Conservation (phyloP, 2,329 filamentous ascomycete species). For the Colletotrichum caudatum region DNA sequence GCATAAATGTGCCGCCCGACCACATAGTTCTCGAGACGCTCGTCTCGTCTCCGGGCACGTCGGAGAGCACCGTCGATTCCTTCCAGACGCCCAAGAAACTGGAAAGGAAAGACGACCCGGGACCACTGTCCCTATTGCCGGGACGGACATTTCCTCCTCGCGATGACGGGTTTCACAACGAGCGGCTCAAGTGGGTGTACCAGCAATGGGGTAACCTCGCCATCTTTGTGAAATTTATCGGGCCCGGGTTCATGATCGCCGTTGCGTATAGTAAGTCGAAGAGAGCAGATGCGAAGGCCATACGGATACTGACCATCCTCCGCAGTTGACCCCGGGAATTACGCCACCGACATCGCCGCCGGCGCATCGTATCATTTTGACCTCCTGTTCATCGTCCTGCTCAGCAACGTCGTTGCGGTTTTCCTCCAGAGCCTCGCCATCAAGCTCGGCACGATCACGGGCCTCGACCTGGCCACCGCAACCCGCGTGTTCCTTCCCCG, state of each 20-base stretch:
- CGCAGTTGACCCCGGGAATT: slow-evolving; percentile 73
- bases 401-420: slow-evolving; percentile 79
- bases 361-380: slow-evolving; percentile 74
- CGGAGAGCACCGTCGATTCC: slow-evolving; percentile 18
- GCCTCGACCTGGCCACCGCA: slow-evolving; percentile 75
- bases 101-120: background rate
- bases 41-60: slow-evolving; percentile 22
- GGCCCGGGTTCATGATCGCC: slow-evolving; percentile 75
- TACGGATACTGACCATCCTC: background rate
- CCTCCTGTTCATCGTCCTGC: slow-evolving; percentile 75
- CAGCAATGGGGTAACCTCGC: slow-evolving; percentile 17
- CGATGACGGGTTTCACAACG: background rate
- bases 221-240: slow-evolving; percentile 58
- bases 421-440: slow-evolving; percentile 77
- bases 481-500: slow-evolving; percentile 73
- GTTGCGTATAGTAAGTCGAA: slow-evolving; percentile 66
- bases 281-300: background rate
- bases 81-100: slow-evolving; percentile 11
- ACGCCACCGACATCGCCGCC: slow-evolving; percentile 76
- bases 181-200: slow-evolving; percentile 4
- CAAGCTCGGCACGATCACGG: slow-evolving; percentile 77
- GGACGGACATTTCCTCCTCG: slow-evolving; percentile 12
- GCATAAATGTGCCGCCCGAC: slow-evolving; percentile 25
- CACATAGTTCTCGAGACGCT: slow-evolving; percentile 27
- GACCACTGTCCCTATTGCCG: slow-evolving; percentile 2